Conservation (phyloP, 2,329 filamentous ascomycete genomes). For the Alternaria longipes region DNA sequence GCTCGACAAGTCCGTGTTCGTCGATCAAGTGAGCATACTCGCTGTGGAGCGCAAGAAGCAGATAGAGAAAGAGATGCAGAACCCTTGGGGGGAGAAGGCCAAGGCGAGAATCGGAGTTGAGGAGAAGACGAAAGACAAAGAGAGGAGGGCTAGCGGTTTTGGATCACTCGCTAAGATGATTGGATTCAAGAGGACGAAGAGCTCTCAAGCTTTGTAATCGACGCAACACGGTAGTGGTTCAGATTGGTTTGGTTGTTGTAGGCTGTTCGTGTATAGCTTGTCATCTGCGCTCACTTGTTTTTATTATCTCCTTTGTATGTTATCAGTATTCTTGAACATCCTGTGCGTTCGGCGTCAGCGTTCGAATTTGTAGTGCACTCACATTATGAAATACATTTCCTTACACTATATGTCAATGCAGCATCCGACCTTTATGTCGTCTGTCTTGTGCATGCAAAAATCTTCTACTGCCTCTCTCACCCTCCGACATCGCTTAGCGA, state of each 20-base stretch:
- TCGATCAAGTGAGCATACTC: slow-evolving; percentile 41
- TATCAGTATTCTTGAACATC: not conserved
- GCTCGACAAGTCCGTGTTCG: slow-evolving; percentile 42
- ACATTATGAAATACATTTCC: not conserved
- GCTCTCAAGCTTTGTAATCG: slow-evolving; percentile 2
- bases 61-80: slow-evolving; percentile 36
- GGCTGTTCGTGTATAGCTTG: not conserved
- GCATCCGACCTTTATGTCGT: not conserved
- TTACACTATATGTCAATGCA: not conserved
- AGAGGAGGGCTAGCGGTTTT: slow-evolving; percentile 19
- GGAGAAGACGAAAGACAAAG: slow-evolving; percentile 23
- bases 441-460: not conserved
- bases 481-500: not conserved
- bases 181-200: slow-evolving; percentile 34
- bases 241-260: not conserved
- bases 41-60: slow-evolving; percentile 39
- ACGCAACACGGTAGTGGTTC: not conserved
- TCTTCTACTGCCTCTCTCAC: not conserved
- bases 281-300: not conserved
- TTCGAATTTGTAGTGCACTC: not conserved
- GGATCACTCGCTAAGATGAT: slow-evolving; percentile 27
- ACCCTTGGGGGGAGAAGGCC: slow-evolving; percentile 45
- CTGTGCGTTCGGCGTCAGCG: not conserved
- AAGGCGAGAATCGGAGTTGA: slow-evolving; percentile 21
- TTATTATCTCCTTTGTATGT: not conserved